Percentiles rank a stretch among this genome's conserved stretches.
Conservation (phyloP, 345 rosid genomes). For the Lenwebbia sp. region DNA sequence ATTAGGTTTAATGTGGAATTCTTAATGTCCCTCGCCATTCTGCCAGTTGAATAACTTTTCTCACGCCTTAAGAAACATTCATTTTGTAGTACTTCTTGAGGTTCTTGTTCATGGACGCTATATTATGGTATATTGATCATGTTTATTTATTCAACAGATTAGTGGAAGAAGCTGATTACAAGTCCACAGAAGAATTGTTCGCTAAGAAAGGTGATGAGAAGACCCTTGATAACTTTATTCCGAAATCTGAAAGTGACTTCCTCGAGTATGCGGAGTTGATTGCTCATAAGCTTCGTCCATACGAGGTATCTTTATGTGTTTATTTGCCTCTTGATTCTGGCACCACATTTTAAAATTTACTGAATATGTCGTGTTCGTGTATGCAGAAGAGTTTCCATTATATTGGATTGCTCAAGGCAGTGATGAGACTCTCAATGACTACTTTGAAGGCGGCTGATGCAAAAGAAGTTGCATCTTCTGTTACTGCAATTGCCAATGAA, state of each 20-base stretch:
- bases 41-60: not conserved
- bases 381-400: conserved; percentile 87
- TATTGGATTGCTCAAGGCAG: conserved; percentile 57
- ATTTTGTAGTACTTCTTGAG: not conserved
- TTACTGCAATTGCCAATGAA: conserved; percentile 85
- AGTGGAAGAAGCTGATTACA: conserved; percentile 91
- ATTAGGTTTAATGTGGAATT: not conserved
- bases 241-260: conserved; percentile 90
- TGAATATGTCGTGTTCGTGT: not conserved
- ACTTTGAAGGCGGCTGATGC: conserved; percentile 78
- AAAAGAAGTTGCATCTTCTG: conserved; percentile 74
- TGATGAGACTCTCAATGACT: conserved; percentile 71
- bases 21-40: not conserved
- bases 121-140: not conserved
- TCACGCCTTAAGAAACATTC: not conserved
- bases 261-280: conserved; percentile 83
- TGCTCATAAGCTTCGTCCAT: conserved; percentile 55
- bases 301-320: conserved; percentile 41
- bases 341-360: not conserved
- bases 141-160: conserved; percentile 29
- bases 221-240: conserved; percentile 62
- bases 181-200: conserved; percentile 63
- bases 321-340: not conserved
- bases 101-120: not conserved
- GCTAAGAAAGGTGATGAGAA: conserved; percentile 47